These are phyloP conservation scores for Ophiostoma himal-ulmi DNA, from an alignment of 2,329 filamentous ascomycete genomes.

Conservation along the genomic window DNA sequence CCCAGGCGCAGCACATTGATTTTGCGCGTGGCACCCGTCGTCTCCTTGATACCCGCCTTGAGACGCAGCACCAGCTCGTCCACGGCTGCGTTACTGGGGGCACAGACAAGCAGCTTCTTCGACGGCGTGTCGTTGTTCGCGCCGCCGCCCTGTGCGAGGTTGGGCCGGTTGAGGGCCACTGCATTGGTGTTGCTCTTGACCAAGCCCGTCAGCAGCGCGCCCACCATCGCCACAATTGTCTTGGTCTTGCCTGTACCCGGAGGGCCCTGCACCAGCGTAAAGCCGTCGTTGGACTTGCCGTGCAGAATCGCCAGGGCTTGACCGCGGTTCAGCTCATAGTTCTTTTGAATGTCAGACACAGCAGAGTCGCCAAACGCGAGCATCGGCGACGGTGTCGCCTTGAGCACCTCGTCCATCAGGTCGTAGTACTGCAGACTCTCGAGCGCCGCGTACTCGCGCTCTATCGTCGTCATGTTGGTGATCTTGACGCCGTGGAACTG, in stretches of 20 bases:
- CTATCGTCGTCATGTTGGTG: slow-evolving; percentile 87
- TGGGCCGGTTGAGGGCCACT: slow-evolving; percentile 42
- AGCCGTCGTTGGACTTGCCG: slow-evolving; percentile 90
- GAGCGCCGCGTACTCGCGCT: slow-evolving; percentile 89
- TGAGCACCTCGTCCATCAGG: slow-evolving; percentile 79
- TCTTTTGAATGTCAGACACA: slow-evolving; percentile 61
- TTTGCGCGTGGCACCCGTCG: slow-evolving; percentile 63
- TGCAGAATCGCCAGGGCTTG: slow-evolving; percentile 90
- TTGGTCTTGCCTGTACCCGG: slow-evolving; percentile 98
- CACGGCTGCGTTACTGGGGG: slow-evolving; percentile 96
- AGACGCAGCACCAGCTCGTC: slow-evolving; percentile 92
- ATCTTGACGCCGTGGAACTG: slow-evolving; percentile 74
- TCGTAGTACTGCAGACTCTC: slow-evolving; percentile 93
- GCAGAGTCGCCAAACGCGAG: slow-evolving; percentile 72
- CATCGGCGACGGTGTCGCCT: slow-evolving; percentile 83
- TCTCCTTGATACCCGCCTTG: slow-evolving; percentile 77
- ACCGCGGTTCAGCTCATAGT: slow-evolving; percentile 78
- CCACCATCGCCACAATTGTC: slow-evolving; percentile 94
- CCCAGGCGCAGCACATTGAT: slow-evolving; percentile 87
- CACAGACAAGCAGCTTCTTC: slow-evolving; percentile 92
- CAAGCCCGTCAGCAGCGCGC: slow-evolving; percentile 65
- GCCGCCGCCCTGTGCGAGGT: slow-evolving; percentile 29
- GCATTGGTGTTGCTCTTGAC: slow-evolving; percentile 40
- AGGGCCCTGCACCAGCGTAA: slow-evolving; percentile 91
- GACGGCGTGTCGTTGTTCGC: slow-evolving; percentile 35